Conservation (phyloP, 1,284 basidiomycete species). For the Stygiomarasmius scandens region DNA sequence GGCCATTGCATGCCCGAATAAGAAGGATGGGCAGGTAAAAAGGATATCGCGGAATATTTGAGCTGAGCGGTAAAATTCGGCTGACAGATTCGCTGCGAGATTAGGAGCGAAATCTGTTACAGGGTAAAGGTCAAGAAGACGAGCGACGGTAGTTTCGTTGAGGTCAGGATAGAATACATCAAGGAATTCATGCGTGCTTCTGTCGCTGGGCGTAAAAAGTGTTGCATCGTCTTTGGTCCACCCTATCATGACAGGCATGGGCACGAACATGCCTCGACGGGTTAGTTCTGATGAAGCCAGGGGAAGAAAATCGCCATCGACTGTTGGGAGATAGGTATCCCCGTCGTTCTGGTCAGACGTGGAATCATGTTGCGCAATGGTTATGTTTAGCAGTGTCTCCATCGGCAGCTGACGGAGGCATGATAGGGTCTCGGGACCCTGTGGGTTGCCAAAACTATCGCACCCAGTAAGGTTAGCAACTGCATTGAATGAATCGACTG, state of each 20-base stretch:
- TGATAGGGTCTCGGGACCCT: not conserved
- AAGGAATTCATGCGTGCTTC: not conserved
- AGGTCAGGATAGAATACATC: not conserved
- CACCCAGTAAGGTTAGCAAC: conserved; percentile 5
- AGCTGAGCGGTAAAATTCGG: conserved; percentile 7
- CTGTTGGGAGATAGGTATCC: conserved; percentile 7
- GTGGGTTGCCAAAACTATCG: not conserved
- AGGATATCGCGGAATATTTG: not conserved
- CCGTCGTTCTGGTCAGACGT: not conserved
- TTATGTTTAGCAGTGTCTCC: conserved; percentile 4
- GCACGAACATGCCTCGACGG: not conserved
- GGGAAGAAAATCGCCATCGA: conserved; percentile 9
- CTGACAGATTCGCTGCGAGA: not conserved
- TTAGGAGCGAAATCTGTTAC: not conserved
- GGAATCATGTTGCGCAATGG: conserved; percentile 5
- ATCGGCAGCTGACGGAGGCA: conserved; percentile 7
- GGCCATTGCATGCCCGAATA: conserved; percentile 3
- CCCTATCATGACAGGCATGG: conserved; percentile 3
- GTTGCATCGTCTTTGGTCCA: conserved; percentile 5
- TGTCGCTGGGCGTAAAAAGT: not conserved
- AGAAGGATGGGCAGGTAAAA: conserved; percentile 1
- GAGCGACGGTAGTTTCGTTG: not conserved
- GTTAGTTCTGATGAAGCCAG: conserved; percentile 2
- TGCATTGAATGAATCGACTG: not conserved
- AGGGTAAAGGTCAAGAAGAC: conserved; percentile 1